These are phyloP conservation scores for Ophiosphaerella herpotricha DNA, from an alignment of 2,329 filamentous ascomycete species.

Conservation along the genomic window DNA sequence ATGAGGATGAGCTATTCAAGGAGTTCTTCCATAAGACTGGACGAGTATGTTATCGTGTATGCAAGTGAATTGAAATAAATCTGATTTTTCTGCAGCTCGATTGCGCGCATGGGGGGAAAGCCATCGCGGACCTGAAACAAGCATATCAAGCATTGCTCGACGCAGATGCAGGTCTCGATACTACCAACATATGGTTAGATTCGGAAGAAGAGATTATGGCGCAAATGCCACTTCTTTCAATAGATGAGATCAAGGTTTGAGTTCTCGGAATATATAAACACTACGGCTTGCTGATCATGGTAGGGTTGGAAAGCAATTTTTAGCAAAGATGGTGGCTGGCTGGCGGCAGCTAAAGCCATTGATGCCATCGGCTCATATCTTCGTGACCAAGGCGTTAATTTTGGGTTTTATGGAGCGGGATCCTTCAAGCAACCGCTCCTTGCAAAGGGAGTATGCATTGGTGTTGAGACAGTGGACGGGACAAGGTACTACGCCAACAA, in stretches of 20 bases:
- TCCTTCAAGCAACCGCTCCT: slow-evolving; percentile 52
- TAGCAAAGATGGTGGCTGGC: slow-evolving; percentile 53
- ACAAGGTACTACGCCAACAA: slow-evolving; percentile 51
- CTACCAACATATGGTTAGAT: slow-evolving; percentile 51
- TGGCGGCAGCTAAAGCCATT: slow-evolving; percentile 55
- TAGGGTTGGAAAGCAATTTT: slow-evolving; percentile 55
- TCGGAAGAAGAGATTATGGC: slow-evolving; percentile 51
- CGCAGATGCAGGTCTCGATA: slow-evolving; percentile 38
- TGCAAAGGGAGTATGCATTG: slow-evolving; percentile 44
- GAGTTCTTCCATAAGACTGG: slow-evolving; percentile 55
- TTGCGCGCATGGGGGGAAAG: slow-evolving; percentile 44
- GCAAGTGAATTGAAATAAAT: not conserved
- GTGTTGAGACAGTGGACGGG: slow-evolving; percentile 50
- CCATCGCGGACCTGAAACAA: slow-evolving; percentile 40
- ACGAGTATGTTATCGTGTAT: slow-evolving; percentile 18
- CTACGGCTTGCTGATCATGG: not conserved
- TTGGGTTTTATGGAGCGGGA: slow-evolving; percentile 51
- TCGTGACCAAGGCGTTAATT: slow-evolving; percentile 47
- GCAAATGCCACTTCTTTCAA: slow-evolving; percentile 48
- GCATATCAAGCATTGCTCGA: slow-evolving; percentile 46
- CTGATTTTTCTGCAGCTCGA: slow-evolving; percentile 28
- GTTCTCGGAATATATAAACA: not conserved
- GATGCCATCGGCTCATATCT: slow-evolving; percentile 51
- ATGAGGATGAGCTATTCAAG: slow-evolving; percentile 52
- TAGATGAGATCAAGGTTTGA: slow-evolving; percentile 48